phyloP scores from a whole-genome alignment of 1,284 basidiomycete species.

The Violaceomyces palustris region DNA sequence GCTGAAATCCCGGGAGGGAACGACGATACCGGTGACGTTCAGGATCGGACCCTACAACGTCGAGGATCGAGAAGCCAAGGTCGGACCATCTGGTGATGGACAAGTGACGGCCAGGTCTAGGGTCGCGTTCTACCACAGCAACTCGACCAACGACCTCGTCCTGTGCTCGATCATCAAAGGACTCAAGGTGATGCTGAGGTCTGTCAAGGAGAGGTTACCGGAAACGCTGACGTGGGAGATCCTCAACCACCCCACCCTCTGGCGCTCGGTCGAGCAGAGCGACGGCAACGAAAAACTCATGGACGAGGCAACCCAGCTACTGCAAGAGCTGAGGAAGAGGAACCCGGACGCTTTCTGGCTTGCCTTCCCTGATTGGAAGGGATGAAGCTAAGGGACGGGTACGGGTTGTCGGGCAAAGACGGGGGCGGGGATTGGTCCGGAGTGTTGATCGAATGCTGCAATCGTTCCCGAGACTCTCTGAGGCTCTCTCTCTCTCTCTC shows the following conservation, averaged over 20 bases:
- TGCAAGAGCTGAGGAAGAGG: constrained; percentile 7
- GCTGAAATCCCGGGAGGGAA: too few relatives aligned
- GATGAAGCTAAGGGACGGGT: too few relatives aligned
- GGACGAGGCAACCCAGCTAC: constrained; percentile 1
- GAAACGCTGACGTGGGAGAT: constrained; percentile 19
- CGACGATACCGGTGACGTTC: too few relatives aligned
- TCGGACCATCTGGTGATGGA: too few relatives aligned
- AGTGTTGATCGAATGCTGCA: too few relatives aligned
- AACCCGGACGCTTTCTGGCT: constrained; percentile 10
- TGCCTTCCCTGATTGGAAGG: constrained; percentile 5
- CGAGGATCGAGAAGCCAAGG: too few relatives aligned
- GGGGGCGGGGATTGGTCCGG: too few relatives aligned
- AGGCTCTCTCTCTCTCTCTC: too few relatives aligned
- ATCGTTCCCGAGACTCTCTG: too few relatives aligned
- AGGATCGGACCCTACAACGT: too few relatives aligned
- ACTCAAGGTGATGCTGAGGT: constrained; percentile 5
- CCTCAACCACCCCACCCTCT: constrained; percentile 5
- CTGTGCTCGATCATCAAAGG: constrained; percentile 5
- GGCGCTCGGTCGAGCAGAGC: constrained; percentile 8
- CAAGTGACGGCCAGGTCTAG: too few relatives aligned
- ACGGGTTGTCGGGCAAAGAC: too few relatives aligned
- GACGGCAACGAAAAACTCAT: constrained; percentile 10
- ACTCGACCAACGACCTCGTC: neutral
- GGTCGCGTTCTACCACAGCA: neutral
- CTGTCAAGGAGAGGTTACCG: constrained; percentile 5